These are phyloP conservation scores for Amesomyces nigricolor DNA, from an alignment of 2,329 filamentous ascomycete genomes.

Conservation along the genomic window DNA sequence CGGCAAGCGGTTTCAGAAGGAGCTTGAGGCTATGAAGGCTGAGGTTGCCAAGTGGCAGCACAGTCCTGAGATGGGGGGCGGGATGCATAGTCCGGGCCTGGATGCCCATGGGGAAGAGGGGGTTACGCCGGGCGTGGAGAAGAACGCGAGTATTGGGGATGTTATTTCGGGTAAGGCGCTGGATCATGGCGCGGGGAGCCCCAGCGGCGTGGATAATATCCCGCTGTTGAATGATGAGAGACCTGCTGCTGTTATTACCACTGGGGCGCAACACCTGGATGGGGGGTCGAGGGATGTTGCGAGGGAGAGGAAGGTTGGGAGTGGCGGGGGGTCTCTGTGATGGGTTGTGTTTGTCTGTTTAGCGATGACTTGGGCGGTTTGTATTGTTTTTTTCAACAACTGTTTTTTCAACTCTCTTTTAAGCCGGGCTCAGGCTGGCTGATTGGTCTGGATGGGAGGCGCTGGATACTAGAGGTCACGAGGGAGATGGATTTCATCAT, in stretches of 20 bases:
- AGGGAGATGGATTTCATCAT: background rate
- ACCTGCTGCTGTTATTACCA: constrained; percentile 19
- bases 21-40: constrained; percentile 79
- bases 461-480: background rate
- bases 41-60: constrained; percentile 88
- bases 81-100: constrained; percentile 32
- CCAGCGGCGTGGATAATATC: constrained; percentile 46
- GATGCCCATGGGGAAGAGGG: constrained; percentile 30
- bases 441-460: background rate
- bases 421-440: no score
- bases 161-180: constrained; percentile 21
- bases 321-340: background rate
- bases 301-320: constrained; percentile 39
- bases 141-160: constrained; percentile 13
- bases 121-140: background rate
- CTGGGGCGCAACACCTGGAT: constrained; percentile 29
- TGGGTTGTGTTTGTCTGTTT: background rate
- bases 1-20: constrained; percentile 92
- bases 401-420: background rate
- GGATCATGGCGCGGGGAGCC: constrained; percentile 27
- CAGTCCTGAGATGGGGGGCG: constrained; percentile 37
- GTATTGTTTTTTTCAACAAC: background rate
- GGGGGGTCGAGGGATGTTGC: constrained; percentile 40
- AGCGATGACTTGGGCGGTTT: background rate
- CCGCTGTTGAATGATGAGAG: constrained; percentile 50